Evolutionary conservation across 345 rosid species (phyloP).

Genomic region (Raphanus sativus): DNA sequence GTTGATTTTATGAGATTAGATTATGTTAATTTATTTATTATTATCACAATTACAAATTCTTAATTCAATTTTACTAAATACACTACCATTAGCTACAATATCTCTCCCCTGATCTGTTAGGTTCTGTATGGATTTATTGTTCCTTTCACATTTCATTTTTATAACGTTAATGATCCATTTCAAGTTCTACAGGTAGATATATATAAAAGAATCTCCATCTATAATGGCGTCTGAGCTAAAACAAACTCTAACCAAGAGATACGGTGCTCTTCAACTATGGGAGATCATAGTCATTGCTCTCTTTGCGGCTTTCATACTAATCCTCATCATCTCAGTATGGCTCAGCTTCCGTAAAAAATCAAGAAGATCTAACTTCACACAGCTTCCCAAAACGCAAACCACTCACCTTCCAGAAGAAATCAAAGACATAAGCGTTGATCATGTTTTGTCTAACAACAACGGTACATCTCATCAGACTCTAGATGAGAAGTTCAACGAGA

Average conservation of each 20-base stretch:
- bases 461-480: slow-evolving; percentile 42
- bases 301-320: slow-evolving; percentile 51
- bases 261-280: slow-evolving; percentile 69
- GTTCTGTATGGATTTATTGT: not conserved
- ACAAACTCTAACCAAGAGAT: slow-evolving; percentile 49
- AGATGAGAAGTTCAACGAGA: slow-evolving; percentile 55
- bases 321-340: slow-evolving; percentile 68
- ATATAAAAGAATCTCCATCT: slow-evolving; percentile 27
- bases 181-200: slow-evolving; percentile 29
- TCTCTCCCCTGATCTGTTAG: not conserved
- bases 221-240: slow-evolving; percentile 67
- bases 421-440: slow-evolving; percentile 83
- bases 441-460: slow-evolving; percentile 62
- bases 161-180: slow-evolving; percentile 17
- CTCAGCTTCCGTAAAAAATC: slow-evolving; percentile 71
- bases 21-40: not conserved
- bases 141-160: not conserved
- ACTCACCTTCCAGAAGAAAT: slow-evolving; percentile 69
- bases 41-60: not conserved
- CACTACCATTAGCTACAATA: not conserved
- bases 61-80: not conserved
- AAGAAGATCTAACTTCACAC: slow-evolving; percentile 40
- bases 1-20: not conserved
- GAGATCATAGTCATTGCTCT: slow-evolving; percentile 62
- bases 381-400: slow-evolving; percentile 53